Base-by-base conservation (phyloP, 805 yeast species). In the Kodamaea leandrae region DNA sequence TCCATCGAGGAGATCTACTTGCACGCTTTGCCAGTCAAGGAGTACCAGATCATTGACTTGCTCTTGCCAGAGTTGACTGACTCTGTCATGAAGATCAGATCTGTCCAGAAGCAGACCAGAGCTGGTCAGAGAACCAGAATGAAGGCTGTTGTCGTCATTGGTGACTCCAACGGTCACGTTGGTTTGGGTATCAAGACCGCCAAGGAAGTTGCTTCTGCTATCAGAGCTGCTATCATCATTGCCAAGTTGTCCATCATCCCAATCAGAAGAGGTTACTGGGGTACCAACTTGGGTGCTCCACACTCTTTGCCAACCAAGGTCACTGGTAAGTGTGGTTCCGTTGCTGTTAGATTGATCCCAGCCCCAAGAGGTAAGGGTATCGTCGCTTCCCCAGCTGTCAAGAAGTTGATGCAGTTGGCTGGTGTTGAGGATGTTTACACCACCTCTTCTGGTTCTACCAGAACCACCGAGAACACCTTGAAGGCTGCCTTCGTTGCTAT, bases 341-440 rank as follows among this genome's bases (percentile, higher is more conserved):
- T 93, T 68, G 73, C 84, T 54, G 96, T 91, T 60, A 89, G 99
- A 83, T 83, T 93, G 71, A 90, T 93, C 71, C 99, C 99, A 76
- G 99, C 99, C 60, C 98, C 99, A 83, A 93, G 99, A 83, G 99
- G 99, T 91, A 89, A 96, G 74, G 98, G 97, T 86, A 87, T 93
- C 70, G 96, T 93, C 63, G 99, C 99, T 69, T 93, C 99, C 62
- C 98, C 99, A 73, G 96, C 96, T 60, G 98, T 93, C 73, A 91
- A 90, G 86, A 89, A 89, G 79, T 83, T 93, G 76, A 80, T 93
- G 79, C 96, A 91, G 80, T 86, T 93, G 72, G 99, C 97, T 69
- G 99, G 99, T 87, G 83, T 93, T 73, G 96, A 91, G 80, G 99
- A 93, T 78, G 96, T 93, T 66, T 93, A 90, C 89, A 93, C 99